Evolutionary conservation across 805 yeast species (phyloP).

Genomic region (Yamadazyma tumulicola): DNA sequence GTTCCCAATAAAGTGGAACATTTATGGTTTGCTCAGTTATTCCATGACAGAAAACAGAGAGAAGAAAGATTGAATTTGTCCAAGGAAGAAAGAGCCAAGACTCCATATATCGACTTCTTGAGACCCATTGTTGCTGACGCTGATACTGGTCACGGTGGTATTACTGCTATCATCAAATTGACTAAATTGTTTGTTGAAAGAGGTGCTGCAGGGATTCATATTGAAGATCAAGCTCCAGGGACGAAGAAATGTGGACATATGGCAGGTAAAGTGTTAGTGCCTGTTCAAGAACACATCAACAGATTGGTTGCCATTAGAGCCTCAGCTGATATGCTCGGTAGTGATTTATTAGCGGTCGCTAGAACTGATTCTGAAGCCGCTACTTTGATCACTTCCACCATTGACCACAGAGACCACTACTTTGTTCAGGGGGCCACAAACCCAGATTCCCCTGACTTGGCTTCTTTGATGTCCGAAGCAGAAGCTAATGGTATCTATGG

Average conservation of each 20-base stretch:
- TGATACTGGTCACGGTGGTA: slow-evolving; percentile 99
- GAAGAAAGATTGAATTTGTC: slow-evolving; percentile 70
- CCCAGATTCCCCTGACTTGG: slow-evolving; percentile 71
- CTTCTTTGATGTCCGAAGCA: slow-evolving; percentile 76
- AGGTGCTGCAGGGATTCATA: slow-evolving; percentile 98
- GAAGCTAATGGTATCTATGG: slow-evolving; percentile 74
- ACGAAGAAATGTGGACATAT: slow-evolving; percentile 98
- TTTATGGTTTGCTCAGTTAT: slow-evolving; percentile 91
- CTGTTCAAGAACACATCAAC: slow-evolving; percentile 96
- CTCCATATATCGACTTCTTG: slow-evolving; percentile 77
- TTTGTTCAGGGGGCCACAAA: slow-evolving; percentile 89
- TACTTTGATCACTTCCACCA: slow-evolving; percentile 87
- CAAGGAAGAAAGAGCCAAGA: slow-evolving; percentile 61
- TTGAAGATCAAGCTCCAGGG: slow-evolving; percentile 98
- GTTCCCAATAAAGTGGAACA: slow-evolving; percentile 98
- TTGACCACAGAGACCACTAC: slow-evolving; percentile 92
- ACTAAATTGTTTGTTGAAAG: slow-evolving; percentile 95
- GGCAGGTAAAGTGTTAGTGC: slow-evolving; percentile 98
- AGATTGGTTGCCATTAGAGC: slow-evolving; percentile 92
- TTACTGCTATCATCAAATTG: slow-evolving; percentile 91
- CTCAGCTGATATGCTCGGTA: slow-evolving; percentile 89
- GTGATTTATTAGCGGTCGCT: slow-evolving; percentile 83
- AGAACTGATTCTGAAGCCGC: slow-evolving; percentile 99
- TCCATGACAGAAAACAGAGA: slow-evolving; percentile 96
- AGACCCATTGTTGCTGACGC: slow-evolving; percentile 97